Evolutionary conservation across 805 yeast genomes (phyloP), one percentile per base, ranked within the genome.

Genomic region (Wilhelminamyces savonicus): DNA sequence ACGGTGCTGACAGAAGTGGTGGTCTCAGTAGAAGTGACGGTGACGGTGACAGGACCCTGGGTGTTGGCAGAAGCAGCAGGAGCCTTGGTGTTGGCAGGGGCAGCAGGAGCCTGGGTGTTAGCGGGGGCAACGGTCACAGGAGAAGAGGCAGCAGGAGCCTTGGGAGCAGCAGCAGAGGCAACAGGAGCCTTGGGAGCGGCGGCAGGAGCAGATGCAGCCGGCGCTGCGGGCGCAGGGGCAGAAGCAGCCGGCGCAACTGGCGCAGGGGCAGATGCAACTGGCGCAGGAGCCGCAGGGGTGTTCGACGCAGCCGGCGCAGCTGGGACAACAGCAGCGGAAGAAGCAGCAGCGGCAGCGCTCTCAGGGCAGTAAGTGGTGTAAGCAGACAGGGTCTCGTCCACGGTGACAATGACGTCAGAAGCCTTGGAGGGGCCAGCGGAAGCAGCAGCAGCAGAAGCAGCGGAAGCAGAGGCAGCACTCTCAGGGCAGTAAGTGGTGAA

Each of bases 401-500:
- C 23, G 7, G 23, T 7, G 19, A 22, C n/a, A 16, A 23, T 9
- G 15, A 23, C 13, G 23, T 14, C 12, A 13, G 21, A 13, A 12
- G 14, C 21, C 11, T 18, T 7, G 15, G 31, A 18, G 27, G 31
- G 17, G 19, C 18, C 15, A 13, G 16, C 16, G 27, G 31, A 21
- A 11, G 23, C 17, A 19, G 14, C 11, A 6, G 8, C 19, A 8
- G 35, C 30, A 9, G 43, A 34, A 28, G 31, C 31, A 5, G 20
- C 32, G 12, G 20, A n/a, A 15, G 29, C 18, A 5, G 31, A 11
- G 21, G 14, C 29, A 16, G 25, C 25, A 23, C 36, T 22, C 26
- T 41, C 23, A 17, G 57, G 52, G 37, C 55, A 43, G 39, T 44
- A 48, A 12, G 53, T 49, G 24, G 56, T 47, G 41, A 37, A 42